phyloP scores from a whole-genome alignment of 805 yeast species.

The Nakazawaea sp. region DNA sequence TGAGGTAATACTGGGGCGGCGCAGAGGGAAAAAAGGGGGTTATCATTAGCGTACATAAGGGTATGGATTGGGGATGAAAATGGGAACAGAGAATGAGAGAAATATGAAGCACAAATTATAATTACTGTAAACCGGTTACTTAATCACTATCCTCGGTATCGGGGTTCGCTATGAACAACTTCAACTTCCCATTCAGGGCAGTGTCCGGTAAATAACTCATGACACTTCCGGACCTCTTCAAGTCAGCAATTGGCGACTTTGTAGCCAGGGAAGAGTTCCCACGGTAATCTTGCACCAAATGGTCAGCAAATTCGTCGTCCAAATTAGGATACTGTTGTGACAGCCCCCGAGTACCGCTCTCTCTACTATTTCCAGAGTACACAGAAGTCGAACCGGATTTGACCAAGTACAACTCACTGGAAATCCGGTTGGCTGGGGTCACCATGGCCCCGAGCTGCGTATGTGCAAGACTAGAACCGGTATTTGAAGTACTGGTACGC shows the following conservation, averaged over 20 bases:
- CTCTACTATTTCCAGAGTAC: conserved; percentile 1
- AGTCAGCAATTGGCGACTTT: conserved; percentile 10
- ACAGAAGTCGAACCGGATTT: conserved; percentile 1
- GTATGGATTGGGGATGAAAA: too few species aligned
- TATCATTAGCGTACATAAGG: too few species aligned
- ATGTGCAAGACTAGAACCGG: conserved; percentile 2
- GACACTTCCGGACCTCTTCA: conserved; percentile 29
- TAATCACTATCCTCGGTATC: conserved; percentile 1
- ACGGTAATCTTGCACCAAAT: conserved; percentile 1
- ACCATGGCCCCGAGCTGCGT: conserved; percentile 8
- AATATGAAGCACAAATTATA: too few species aligned
- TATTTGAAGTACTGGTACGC: background rate
- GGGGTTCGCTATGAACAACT: conserved; percentile 53
- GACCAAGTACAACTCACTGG: conserved; percentile 4
- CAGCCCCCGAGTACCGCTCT: too few species aligned
- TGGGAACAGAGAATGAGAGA: too few species aligned
- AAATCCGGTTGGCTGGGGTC: background rate
- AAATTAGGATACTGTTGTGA: too few species aligned
- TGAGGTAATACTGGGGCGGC: too few species aligned
- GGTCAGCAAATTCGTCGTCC: too few species aligned
- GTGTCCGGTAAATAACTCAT: conserved; percentile 20
- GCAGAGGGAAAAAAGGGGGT: too few species aligned
- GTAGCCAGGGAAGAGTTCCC: too few species aligned
- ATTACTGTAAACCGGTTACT: too few species aligned
- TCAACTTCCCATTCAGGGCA: conserved; percentile 31